Conservation (phyloP, 805 yeast species). For the Kodamaea kaohsiungensis region DNA sequence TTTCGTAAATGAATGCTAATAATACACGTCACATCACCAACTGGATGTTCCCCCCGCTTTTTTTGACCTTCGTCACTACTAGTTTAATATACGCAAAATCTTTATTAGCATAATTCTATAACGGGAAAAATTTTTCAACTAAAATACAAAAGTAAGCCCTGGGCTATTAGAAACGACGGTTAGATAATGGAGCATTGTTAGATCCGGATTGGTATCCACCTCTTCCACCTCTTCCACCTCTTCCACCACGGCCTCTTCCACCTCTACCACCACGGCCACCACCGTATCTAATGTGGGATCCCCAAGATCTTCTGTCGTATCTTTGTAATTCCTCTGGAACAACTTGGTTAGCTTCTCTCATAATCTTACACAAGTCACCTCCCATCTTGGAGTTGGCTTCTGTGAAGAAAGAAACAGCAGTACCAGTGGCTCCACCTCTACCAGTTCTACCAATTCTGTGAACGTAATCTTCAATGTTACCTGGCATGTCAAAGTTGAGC, state of each 20-base stretch:
- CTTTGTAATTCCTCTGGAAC: slow-evolving; percentile 78
- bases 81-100: not conserved
- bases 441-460: slow-evolving; percentile 99
- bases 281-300: slow-evolving; percentile 53
- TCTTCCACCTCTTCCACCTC: slow-evolving; percentile 51
- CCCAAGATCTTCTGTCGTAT: slow-evolving; percentile 65
- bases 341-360: slow-evolving; percentile 93
- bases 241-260: slow-evolving; percentile 53
- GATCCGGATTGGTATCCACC: slow-evolving; percentile 50
- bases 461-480: slow-evolving; percentile 96
- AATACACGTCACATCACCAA: too few relatives aligned
- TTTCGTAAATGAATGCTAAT: too few relatives aligned
- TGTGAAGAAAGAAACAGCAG: slow-evolving; percentile 93
- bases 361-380: slow-evolving; percentile 82
- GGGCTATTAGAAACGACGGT: slow-evolving; percentile 41
- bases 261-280: slow-evolving; percentile 60
- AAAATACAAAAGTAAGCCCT: not conserved
- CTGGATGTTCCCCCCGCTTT: not conserved
- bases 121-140: slow-evolving; percentile 1
- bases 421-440: slow-evolving; percentile 96
- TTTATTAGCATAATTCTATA: slow-evolving; percentile 3
- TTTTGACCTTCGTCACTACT: not conserved
- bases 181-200: slow-evolving; percentile 48
- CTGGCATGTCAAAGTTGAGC: slow-evolving; percentile 96
- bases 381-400: slow-evolving; percentile 86